Base-by-base conservation (phyloP, 768 basidiomycete genomes). In the Kwoniella dendrophila region DNA sequence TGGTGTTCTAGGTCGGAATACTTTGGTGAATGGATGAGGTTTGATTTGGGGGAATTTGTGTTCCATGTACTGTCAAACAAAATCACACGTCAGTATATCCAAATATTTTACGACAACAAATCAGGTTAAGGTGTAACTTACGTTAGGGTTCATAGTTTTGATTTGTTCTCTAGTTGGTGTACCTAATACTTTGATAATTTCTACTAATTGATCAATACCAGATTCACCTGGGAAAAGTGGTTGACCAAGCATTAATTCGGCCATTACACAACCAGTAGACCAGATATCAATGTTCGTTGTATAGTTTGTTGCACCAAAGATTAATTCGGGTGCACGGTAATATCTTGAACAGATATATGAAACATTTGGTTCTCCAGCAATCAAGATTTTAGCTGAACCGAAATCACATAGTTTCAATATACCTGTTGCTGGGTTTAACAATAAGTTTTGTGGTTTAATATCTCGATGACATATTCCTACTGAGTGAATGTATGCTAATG, bases 11-110 rank as follows among this genome's bases (percentile, higher is more conserved):
- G 96, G 94, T 71, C 95, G 88, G 87, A 99, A 99, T 56, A 99
- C 96, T 87, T 98, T 98, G 77, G 88, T 89, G 83, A 98, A 98
- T 0, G 94, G 94, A 77, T 98, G 95, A n/a, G 94, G 92, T 79
- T 95, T 93, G 84, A 99, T 99, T 81, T 98, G 95, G 1, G 96
- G 96, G 84, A 99, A 99, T 81, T 98, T 97, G 86, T 99, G 96
- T 78, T 99, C 96, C 96, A 98, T 98, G 82, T 99, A 99, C 78
- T 79, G 41, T 16, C n/a, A 5, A 24, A 26, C 10, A 41, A 32
- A 7, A 32, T 32, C 26, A 6, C 20, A 36, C 27, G 45, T 57
- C 26, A 62, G 53, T 61, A 24, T 10, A 8, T 26, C 1, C 47
- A 22, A 24, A 26, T 11, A 12, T 44, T 27, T 18, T 36, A 36